phyloP scores from a whole-genome alignment of 805 yeast species.

The Lipomyces kockii region DNA sequence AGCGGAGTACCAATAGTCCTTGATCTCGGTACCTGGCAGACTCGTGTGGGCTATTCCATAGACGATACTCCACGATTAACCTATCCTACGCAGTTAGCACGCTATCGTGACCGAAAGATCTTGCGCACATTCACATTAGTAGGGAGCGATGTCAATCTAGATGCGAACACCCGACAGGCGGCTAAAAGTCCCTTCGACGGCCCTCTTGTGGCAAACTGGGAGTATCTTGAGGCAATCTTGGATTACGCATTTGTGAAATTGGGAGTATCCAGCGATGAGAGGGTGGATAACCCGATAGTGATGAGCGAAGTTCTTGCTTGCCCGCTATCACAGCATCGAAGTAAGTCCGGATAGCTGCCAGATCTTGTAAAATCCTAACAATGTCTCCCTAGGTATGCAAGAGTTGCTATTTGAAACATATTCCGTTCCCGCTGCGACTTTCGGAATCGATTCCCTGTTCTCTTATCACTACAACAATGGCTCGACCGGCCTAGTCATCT shows the following conservation, averaged over 20 bases:
- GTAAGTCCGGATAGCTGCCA: constrained; percentile 34
- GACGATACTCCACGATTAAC: constrained; percentile 40
- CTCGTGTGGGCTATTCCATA: constrained; percentile 46
- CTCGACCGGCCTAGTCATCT: constrained; percentile 72
- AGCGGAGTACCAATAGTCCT: constrained; percentile 77
- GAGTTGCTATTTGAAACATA: constrained; percentile 87
- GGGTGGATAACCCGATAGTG: constrained; percentile 76
- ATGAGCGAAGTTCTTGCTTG: constrained; percentile 79
- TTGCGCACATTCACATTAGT: constrained; percentile 62
- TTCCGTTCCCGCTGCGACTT: constrained; percentile 69
- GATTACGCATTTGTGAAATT: constrained; percentile 84
- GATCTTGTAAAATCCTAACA: not conserved
- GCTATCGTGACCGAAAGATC: constrained; percentile 78
- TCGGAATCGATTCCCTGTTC: constrained; percentile 84
- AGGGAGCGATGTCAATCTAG: constrained; percentile 81
- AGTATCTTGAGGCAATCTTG: constrained; percentile 74
- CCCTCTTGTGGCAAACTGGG: constrained; percentile 88
- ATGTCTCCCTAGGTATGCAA: constrained; percentile 52
- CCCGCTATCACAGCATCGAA: constrained; percentile 69
- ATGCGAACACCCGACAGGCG: constrained; percentile 67
- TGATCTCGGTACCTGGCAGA: constrained; percentile 62
- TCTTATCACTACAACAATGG: constrained; percentile 66
- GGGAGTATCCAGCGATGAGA: constrained; percentile 60
- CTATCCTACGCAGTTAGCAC: constrained; percentile 71
- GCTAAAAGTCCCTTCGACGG: constrained; percentile 87